A percentile compares a stretch with the other conserved stretches of the same genome.
phyloP scores from a whole-genome alignment of 148 eudicot genomes.

The Polygonum aviculare region DNA sequence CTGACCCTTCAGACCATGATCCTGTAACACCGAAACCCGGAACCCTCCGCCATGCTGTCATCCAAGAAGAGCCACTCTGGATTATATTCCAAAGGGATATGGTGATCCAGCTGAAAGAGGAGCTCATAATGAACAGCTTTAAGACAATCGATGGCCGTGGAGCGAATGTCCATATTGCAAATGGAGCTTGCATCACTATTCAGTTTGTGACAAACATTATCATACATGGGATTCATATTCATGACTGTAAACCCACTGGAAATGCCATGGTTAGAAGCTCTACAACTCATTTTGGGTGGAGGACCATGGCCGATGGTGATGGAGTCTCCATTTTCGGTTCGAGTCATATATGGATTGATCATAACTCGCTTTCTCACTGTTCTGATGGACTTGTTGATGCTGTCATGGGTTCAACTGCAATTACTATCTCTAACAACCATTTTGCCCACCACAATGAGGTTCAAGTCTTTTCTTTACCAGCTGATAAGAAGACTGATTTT shows the following conservation, averaged over 20 bases:
- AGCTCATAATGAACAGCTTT: slow-evolving; percentile 88
- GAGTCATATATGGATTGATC: slow-evolving; percentile 86
- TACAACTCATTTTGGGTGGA: slow-evolving; percentile 69
- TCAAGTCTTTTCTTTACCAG: too few relatives aligned
- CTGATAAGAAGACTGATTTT: too few relatives aligned
- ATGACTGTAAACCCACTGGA: slow-evolving; percentile 79
- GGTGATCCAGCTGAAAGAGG: slow-evolving; percentile 69
- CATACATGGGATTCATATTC: slow-evolving; percentile 75
- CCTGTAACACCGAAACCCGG: slow-evolving; percentile 81
- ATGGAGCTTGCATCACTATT: slow-evolving; percentile 72
- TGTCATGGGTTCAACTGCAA: slow-evolving; percentile 86
- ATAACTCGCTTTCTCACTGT: slow-evolving; percentile 71
- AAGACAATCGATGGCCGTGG: slow-evolving; percentile 91
- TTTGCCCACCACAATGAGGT: slow-evolving; percentile 93
- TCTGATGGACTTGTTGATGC: slow-evolving; percentile 93
- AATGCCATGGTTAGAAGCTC: slow-evolving; percentile 91
- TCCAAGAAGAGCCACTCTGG: slow-evolving; percentile 78
- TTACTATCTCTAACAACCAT: slow-evolving; percentile 82
- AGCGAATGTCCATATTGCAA: slow-evolving; percentile 66
- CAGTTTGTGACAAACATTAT: slow-evolving; percentile 75
- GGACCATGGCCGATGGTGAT: slow-evolving; percentile 93
- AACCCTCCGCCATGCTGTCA: slow-evolving; percentile 76
- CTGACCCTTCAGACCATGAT: slow-evolving; percentile 59
- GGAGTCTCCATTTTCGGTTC: slow-evolving; percentile 73
- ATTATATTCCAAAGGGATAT: slow-evolving; percentile 74